A percentile compares a stretch with the other conserved stretches of the same genome.
phyloP scores from a whole-genome alignment of 2,329 filamentous ascomycete species.

The Ophiostoma perfectum region DNA sequence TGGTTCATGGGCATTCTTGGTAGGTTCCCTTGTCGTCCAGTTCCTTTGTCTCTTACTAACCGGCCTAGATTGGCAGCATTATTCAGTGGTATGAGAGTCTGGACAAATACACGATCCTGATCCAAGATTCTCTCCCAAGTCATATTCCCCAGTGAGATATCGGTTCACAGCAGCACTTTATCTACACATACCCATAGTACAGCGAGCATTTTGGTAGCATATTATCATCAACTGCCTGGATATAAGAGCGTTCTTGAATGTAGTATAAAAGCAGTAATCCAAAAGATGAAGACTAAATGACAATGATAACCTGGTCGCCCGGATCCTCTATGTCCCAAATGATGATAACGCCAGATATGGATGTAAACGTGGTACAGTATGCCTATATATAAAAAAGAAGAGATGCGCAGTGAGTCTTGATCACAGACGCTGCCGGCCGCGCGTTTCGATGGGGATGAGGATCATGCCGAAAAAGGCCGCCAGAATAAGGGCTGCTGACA shows the following conservation, averaged over 20 bases:
- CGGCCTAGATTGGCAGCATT: slow-evolving; percentile 30
- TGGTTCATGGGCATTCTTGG: slow-evolving; percentile 47
- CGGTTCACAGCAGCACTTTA: neutral
- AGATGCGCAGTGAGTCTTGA: neutral
- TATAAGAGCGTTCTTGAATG: neutral
- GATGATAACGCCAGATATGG: neutral
- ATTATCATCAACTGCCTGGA: neutral
- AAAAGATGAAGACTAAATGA: neutral
- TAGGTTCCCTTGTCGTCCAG: slow-evolving; percentile 24
- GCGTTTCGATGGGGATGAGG: slow-evolving; percentile 58
- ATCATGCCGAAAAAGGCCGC: slow-evolving; percentile 56
- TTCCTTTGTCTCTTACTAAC: slow-evolving; percentile 15
- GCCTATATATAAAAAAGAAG: neutral
- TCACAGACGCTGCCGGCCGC: slow-evolving; percentile 50
- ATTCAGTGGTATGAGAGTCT: slow-evolving; percentile 35
- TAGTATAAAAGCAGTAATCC: neutral
- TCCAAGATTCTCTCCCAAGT: slow-evolving; percentile 20
- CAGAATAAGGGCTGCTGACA: slow-evolving; percentile 53
- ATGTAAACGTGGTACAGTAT: neutral
- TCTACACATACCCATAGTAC: neutral
- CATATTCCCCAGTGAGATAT: slow-evolving; percentile 4
- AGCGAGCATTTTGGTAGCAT: neutral
- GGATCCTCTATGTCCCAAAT: neutral
- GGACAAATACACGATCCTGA: slow-evolving; percentile 33
- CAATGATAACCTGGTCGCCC: neutral